Evolutionary conservation across 192 early-diverging fungal species (phyloP), one percentile per base, ranked within the genome.

Genomic region (Linnemannia elongata): DNA sequence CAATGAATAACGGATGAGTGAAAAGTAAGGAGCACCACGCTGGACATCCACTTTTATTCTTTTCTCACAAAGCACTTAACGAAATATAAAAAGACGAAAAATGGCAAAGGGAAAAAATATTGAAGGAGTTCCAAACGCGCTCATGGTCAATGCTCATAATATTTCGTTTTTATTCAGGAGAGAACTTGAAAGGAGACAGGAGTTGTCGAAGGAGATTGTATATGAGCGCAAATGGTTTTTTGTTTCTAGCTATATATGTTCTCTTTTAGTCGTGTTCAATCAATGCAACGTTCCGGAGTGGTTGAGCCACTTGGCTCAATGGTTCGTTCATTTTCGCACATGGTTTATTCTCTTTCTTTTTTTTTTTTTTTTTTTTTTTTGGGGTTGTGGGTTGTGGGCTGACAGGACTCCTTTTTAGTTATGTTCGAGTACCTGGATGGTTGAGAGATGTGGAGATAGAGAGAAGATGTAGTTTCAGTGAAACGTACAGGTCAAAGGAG

Each of bases 61-160:
- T 33, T 15, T 66, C 30, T 66, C 60, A 66, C 27, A 33, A 60
- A 24, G 27, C 2, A 66, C 38, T 5, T 5, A 66, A 15, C 60
- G 60, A 33, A 33, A 66, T 30, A 33, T 60, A 60, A 18, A n/a
- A 24, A 24, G 60, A 63, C 60, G 27, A 30, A 33, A 13, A 57
- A 63, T 63, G 9, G 15, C 60, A 63, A 63, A n/a, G n/a, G 55
- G 24, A 22, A 27, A 57, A 57, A 57, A 9, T 30, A 57, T 57
- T n/a, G 10, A 30, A 60, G 57, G 57, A 60, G 57, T 60, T 60
- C 57, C 27, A 27, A 30, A 66, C 27, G n/a, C 60, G n/a, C 60
- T 66, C 60, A 35, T 66, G 60, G 60, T 12, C 60, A 66, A 66
- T 66, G 60, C 60, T 66, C 60, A 15, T 52, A 52, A 52, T 52